Evolutionary conservation across 805 yeast genomes (phyloP).

Genomic region (Schwanniomyces pseudopolymorphus): DNA sequence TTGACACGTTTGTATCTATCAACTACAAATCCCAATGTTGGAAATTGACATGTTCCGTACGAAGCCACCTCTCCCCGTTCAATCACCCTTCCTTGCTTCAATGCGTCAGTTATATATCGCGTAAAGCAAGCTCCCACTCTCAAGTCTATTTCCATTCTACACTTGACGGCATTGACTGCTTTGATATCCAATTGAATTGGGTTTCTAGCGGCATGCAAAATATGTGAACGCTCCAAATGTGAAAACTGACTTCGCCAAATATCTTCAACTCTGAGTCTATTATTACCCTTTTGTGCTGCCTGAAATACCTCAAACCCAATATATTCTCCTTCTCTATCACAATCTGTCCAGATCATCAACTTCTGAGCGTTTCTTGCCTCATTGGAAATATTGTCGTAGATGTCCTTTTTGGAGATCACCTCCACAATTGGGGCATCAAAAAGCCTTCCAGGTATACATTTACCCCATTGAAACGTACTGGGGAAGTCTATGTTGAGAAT

Average conservation of each 20-base stretch:
- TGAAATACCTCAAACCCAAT: slow-evolving; percentile 81
- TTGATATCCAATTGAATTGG: slow-evolving; percentile 64
- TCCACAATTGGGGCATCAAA: slow-evolving; percentile 69
- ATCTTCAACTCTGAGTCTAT: slow-evolving; percentile 42
- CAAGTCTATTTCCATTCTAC: slow-evolving; percentile 84
- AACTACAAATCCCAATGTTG: slow-evolving; percentile 94
- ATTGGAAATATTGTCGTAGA: slow-evolving; percentile 63
- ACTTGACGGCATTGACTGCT: slow-evolving; percentile 79
- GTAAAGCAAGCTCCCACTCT: slow-evolving; percentile 90
- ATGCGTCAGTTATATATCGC: slow-evolving; percentile 63
- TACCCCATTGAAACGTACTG: slow-evolving; percentile 62
- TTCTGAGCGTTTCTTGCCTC: slow-evolving; percentile 62
- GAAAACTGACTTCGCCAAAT: slow-evolving; percentile 79
- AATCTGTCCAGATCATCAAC: slow-evolving; percentile 96
- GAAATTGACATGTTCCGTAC: slow-evolving; percentile 95
- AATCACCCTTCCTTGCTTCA: slow-evolving; percentile 35
- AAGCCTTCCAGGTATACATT: slow-evolving; percentile 59
- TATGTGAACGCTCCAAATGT: slow-evolving; percentile 77
- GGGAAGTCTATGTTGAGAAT: slow-evolving; percentile 66
- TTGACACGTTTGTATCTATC: slow-evolving; percentile 80
- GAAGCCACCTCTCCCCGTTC: slow-evolving; percentile 46
- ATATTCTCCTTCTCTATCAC: slow-evolving; percentile 95
- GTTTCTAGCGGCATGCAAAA: slow-evolving; percentile 68
- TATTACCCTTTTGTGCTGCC: slow-evolving; percentile 60
- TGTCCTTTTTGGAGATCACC: slow-evolving; percentile 37